Conservation (phyloP, 139 green algal species). For the Haematococcus lacustris region DNA sequence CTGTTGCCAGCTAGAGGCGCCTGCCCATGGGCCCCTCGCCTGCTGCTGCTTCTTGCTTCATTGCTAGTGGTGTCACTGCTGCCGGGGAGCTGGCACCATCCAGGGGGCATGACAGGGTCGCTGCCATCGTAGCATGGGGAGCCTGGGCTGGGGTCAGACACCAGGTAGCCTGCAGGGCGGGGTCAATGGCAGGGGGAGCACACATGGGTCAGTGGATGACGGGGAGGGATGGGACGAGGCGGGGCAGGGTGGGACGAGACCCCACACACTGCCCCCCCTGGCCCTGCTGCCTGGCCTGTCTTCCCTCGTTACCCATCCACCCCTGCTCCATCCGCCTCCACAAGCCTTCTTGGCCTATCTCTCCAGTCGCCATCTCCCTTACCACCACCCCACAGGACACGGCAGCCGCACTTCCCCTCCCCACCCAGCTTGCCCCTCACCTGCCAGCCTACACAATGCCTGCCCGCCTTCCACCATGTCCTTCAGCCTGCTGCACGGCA, state of each 20-base stretch:
- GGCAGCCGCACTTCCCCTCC: background rate
- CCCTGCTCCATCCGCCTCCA: too few species aligned
- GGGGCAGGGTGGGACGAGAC: background rate
- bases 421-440: too few species aligned
- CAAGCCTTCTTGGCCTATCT: background rate
- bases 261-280: background rate
- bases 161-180: background rate
- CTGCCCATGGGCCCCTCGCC: too few species aligned
- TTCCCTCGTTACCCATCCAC: too few species aligned
- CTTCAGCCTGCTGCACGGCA: constrained; percentile 11
- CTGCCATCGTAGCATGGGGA: background rate
- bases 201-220: background rate
- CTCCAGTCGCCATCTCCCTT: too few species aligned
- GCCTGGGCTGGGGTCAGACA: background rate
- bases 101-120: background rate
- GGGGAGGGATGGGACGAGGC: background rate
- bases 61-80: too few species aligned
- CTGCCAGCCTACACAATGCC: constrained; percentile 11
- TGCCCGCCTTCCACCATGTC: constrained; percentile 3
- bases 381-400: background rate
- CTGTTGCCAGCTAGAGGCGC: too few species aligned
- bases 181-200: background rate
- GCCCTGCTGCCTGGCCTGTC: too few species aligned
- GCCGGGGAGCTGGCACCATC: background rate
- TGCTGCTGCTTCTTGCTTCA: too few species aligned